Conservation (phyloP, 1,284 basidiomycete species). For the Sporisorium exsertum region DNA sequence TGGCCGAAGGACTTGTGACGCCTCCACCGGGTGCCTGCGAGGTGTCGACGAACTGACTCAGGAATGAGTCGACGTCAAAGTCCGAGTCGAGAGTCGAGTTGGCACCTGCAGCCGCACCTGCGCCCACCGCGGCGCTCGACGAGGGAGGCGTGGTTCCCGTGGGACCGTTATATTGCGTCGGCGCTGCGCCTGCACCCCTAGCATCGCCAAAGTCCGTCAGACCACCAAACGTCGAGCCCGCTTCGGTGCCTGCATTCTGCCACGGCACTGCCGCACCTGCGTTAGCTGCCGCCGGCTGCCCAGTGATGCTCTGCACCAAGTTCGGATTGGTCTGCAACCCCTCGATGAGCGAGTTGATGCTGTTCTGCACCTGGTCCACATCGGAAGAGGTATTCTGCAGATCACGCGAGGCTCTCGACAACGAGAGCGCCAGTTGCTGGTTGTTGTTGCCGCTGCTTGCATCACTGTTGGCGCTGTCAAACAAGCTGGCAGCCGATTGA, state of each 20-base stretch:
- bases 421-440: constrained; percentile 43
- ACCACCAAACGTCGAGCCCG: background rate
- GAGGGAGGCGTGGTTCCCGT: constrained; percentile 28
- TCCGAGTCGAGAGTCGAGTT: constrained; percentile 31
- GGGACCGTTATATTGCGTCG: constrained; percentile 3
- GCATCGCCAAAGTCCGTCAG: constrained; percentile 5
- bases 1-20: constrained; percentile 24
- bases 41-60: constrained; percentile 58
- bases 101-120: background rate
- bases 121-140: background rate
- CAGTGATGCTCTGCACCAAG: constrained; percentile 15
- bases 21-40: constrained; percentile 48
- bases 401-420: constrained; percentile 55
- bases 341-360: constrained; percentile 80
- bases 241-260: background rate
- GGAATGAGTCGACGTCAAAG: constrained; percentile 63
- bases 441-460: constrained; percentile 20
- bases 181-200: background rate
- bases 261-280: constrained; percentile 7
- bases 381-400: constrained; percentile 79
- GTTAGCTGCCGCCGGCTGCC: constrained; percentile 1
- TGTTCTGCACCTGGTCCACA: constrained; percentile 78
- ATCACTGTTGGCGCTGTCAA: constrained; percentile 14
- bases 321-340: constrained; percentile 75
- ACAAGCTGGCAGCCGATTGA: constrained; percentile 5